These are phyloP conservation scores for Penicillium robsamsonii DNA, from an alignment of 495 filamentous ascomycete species.

Conservation along the genomic window DNA sequence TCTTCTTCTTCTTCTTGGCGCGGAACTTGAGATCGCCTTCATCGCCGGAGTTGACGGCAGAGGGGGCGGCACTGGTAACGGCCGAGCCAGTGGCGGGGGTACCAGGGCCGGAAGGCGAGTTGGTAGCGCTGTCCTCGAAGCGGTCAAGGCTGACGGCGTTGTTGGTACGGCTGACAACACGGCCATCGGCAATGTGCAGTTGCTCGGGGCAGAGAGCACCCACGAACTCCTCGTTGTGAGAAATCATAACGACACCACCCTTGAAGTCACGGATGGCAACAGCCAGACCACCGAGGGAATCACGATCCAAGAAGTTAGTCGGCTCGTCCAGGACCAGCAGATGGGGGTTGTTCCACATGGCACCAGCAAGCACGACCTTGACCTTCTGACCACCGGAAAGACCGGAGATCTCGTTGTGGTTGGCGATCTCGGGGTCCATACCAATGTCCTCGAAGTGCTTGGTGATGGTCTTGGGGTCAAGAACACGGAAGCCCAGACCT, in stretches of 20 bases:
- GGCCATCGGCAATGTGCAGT: slow-evolving; percentile 87
- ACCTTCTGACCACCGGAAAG: slow-evolving; percentile 99
- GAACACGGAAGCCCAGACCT: slow-evolving; percentile 89
- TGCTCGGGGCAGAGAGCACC: slow-evolving; percentile 91
- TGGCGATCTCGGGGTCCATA: slow-evolving; percentile 94
- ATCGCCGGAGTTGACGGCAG: slow-evolving; percentile 78
- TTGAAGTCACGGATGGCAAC: slow-evolving; percentile 97
- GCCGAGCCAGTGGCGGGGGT: slow-evolving; percentile 52
- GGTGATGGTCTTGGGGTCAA: slow-evolving; percentile 88
- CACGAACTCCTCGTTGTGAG: slow-evolving; percentile 98
- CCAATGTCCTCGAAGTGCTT: slow-evolving; percentile 98
- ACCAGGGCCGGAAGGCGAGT: slow-evolving; percentile 52
- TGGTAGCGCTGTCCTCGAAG: slow-evolving; percentile 78
- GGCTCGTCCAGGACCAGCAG: slow-evolving; percentile 96
- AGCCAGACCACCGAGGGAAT: slow-evolving; percentile 91
- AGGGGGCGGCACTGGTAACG: slow-evolving; percentile 60
- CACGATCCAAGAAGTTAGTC: slow-evolving; percentile 98
- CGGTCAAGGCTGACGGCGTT: slow-evolving; percentile 69
- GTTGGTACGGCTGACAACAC: slow-evolving; percentile 78
- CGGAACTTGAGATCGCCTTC: slow-evolving; percentile 94
- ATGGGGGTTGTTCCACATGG: slow-evolving; percentile 99
- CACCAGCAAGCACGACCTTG: slow-evolving; percentile 96
- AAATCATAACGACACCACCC: slow-evolving; percentile 98
- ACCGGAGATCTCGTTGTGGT: slow-evolving; percentile 97
- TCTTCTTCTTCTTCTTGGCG: slow-evolving; percentile 97